Conservation (phyloP, 192 early-diverging fungal genomes). For the Fimicolochytrium jonesii region DNA sequence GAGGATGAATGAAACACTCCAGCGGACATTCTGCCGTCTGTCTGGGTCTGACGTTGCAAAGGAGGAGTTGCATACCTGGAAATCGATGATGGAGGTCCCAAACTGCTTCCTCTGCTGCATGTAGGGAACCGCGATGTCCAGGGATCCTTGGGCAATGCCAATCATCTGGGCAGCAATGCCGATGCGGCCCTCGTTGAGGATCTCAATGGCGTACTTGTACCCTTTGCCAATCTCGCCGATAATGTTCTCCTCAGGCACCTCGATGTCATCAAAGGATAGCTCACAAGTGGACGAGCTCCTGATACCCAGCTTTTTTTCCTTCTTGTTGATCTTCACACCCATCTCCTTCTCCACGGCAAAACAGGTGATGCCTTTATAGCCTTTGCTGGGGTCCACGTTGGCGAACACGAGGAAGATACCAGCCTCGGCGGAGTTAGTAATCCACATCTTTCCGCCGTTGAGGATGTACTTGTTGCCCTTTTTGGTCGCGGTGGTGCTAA, state of each 20-base stretch:
- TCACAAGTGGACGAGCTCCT: conserved; percentile 93
- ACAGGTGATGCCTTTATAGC: conserved; percentile 96
- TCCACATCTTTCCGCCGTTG: conserved; percentile 70
- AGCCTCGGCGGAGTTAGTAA: conserved; percentile 83
- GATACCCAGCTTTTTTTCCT: conserved; percentile 97
- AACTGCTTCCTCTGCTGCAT: conserved; percentile 96
- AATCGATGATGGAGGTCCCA: conserved; percentile 72
- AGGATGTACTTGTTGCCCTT: conserved; percentile 87
- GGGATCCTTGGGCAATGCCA: conserved; percentile 91
- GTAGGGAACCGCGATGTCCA: conserved; percentile 84
- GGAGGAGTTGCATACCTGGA: conserved; percentile 63
- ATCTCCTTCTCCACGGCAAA: conserved; percentile 91
- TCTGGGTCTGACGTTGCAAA: too few relatives aligned
- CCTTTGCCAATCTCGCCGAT: conserved; percentile 93
- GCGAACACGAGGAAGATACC: conserved; percentile 97
- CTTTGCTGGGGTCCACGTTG: conserved; percentile 88
- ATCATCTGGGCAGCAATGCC: conserved; percentile 99
- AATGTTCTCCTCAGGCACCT: conserved; percentile 80
- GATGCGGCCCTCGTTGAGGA: conserved; percentile 97
- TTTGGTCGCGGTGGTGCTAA: conserved; percentile 79
- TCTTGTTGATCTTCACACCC: conserved; percentile 92
- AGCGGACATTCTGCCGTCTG: too few relatives aligned
- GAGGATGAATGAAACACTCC: too few relatives aligned
- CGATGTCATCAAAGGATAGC: conserved; percentile 87
- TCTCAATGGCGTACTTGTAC: conserved; percentile 98